phyloP scores from a whole-genome alignment of 164 flowering plant species.

The Houttuynia cordata region DNA sequence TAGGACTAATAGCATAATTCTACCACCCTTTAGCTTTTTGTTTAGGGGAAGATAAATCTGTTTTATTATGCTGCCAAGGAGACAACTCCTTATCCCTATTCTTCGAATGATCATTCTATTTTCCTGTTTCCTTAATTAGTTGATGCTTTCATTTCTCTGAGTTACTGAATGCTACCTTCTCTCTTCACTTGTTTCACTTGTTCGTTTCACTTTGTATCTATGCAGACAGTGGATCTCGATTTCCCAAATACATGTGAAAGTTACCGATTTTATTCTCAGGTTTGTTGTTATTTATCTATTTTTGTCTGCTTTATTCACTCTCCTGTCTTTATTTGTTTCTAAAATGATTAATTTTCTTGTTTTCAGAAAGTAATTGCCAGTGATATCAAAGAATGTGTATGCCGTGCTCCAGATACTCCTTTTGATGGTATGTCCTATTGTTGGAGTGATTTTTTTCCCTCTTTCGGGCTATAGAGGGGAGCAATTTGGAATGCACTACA shows the following conservation, averaged over 20 bases:
- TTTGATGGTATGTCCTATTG: constrained; percentile 54
- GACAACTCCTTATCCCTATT: too few species aligned
- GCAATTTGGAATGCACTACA: too few species aligned
- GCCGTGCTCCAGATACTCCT: constrained; percentile 94
- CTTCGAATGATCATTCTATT: neutral
- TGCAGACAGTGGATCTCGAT: constrained; percentile 70
- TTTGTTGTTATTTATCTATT: constrained; percentile 12
- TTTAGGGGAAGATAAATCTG: neutral
- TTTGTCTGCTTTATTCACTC: neutral
- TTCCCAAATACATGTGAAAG: constrained; percentile 91
- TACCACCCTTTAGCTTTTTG: too few species aligned
- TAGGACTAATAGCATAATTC: too few species aligned
- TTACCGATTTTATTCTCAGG: constrained; percentile 85
- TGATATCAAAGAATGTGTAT: constrained; percentile 93
- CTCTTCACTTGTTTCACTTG: neutral
- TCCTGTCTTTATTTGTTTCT: neutral
- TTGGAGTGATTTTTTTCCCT: neutral
- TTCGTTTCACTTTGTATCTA: constrained; percentile 1
- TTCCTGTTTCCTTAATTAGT: neutral
- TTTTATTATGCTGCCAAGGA: neutral
- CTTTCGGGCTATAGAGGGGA: too few species aligned
- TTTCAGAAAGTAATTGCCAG: constrained; percentile 73
- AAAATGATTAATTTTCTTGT: constrained; percentile 3
- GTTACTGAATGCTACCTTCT: neutral
- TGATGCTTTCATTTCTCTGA: neutral